Evolutionary conservation across 768 basidiomycete species (phyloP).

Genomic region (Tephrocybe sp.): DNA sequence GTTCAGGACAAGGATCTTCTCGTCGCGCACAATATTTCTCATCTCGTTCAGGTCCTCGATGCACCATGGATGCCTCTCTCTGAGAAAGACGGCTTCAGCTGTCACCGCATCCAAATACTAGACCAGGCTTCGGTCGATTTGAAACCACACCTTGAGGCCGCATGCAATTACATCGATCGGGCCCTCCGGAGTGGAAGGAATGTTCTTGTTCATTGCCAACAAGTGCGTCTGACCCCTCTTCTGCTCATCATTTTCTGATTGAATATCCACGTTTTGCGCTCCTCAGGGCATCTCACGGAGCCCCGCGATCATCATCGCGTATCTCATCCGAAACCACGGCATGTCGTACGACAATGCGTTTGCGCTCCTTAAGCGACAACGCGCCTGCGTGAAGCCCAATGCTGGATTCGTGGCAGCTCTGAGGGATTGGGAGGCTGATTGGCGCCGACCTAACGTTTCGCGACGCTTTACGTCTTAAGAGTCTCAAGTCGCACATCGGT

Average conservation of each 20-base stretch:
- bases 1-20: slow-evolving; percentile 56
- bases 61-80: slow-evolving; percentile 56
- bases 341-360: slow-evolving; percentile 71
- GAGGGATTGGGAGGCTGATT: slow-evolving; percentile 51
- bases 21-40: slow-evolving; percentile 41
- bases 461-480: slow-evolving; percentile 20
- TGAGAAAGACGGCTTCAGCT: slow-evolving; percentile 44
- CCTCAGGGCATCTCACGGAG: slow-evolving; percentile 74
- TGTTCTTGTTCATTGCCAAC: slow-evolving; percentile 79
- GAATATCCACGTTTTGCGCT: not conserved
- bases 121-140: slow-evolving; percentile 63
- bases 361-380: slow-evolving; percentile 56
- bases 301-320: slow-evolving; percentile 75
- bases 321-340: slow-evolving; percentile 70
- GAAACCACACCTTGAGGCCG: slow-evolving; percentile 63
- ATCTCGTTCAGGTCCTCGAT: slow-evolving; percentile 63
- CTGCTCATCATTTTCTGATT: slow-evolving; percentile 11
- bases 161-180: slow-evolving; percentile 63
- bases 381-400: slow-evolving; percentile 77
- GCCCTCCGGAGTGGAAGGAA: slow-evolving; percentile 58
- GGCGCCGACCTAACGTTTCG: slow-evolving; percentile 18
- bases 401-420: slow-evolving; percentile 66
- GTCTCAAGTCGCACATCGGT: not conserved
- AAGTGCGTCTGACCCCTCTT: slow-evolving; percentile 44
- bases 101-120: slow-evolving; percentile 65